phyloP scores from a whole-genome alignment of 257 asterid species.

The Coffea canephora region DNA sequence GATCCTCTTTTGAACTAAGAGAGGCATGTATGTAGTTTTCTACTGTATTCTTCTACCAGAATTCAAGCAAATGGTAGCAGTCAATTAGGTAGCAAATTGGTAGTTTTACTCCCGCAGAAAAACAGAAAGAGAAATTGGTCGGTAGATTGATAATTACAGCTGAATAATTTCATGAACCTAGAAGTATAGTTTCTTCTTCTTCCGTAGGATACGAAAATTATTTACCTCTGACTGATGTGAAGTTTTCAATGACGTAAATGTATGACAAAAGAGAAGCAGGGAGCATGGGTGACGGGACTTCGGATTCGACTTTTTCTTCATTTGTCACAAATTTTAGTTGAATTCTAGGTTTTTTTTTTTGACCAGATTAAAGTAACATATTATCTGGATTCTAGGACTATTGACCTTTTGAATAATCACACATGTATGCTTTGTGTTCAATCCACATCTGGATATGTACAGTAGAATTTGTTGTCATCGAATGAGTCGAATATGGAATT shows the following conservation, averaged over 20 bases:
- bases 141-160: too few species aligned
- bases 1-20: background rate
- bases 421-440: background rate
- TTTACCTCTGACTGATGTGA: background rate
- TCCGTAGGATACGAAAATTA: background rate
- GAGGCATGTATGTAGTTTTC: background rate
- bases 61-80: background rate
- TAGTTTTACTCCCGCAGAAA: background rate
- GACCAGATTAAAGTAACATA: background rate
- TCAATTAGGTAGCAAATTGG: background rate
- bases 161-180: too few species aligned
- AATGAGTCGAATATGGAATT: too few species aligned
- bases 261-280: background rate
- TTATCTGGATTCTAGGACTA: background rate
- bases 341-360: background rate
- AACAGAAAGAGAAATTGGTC: background rate
- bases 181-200: background rate
- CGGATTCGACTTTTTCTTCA: background rate
- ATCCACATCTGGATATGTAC: background rate
- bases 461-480: background rate
- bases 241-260: conserved; percentile 1
- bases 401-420: background rate
- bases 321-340: too few species aligned
- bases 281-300: too few species aligned
- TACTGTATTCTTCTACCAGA: background rate